These are phyloP conservation scores for Actinomortierella ambigua DNA, from an alignment of 371 early-diverging fungal species.

Conservation along the genomic window DNA sequence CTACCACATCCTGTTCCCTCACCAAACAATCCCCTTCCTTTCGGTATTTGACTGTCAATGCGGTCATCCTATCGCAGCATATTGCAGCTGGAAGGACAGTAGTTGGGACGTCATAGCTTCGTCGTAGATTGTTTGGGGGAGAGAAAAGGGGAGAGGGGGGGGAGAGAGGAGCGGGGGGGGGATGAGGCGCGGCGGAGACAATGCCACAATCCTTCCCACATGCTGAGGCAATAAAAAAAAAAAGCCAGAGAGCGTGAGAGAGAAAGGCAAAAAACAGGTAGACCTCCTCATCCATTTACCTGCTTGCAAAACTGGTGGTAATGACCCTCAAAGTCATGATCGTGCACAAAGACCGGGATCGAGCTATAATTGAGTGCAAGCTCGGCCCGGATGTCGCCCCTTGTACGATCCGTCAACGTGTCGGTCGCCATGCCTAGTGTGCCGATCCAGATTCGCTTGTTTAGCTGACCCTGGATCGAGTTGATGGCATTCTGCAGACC, in stretches of 20 bases:
- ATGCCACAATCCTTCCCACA: neutral
- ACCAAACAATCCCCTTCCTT: no score
- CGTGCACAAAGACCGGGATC: constrained; percentile 87
- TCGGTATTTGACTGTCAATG: no score
- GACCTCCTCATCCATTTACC: constrained; percentile 27
- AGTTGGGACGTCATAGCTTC: no score
- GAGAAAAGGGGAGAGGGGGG: no score
- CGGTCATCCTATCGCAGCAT: no score
- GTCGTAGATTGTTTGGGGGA: no score
- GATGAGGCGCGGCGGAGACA: no score
- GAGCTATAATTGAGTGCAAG: constrained; percentile 67
- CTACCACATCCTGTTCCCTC: no score
- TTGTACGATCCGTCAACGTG: constrained; percentile 61
- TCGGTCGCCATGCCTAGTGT: constrained; percentile 79
- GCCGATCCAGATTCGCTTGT: constrained; percentile 77
- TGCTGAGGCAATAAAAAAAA: neutral
- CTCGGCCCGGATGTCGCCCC: constrained; percentile 58
- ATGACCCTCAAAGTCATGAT: constrained; percentile 80
- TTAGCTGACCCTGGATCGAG: constrained; percentile 59
- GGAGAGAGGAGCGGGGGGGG: no score
- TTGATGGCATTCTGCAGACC: constrained; percentile 89
- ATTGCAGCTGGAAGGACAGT: no score
- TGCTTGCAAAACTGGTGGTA: constrained; percentile 96
- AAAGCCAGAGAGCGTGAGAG: neutral
- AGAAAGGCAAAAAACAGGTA: neutral